These are phyloP conservation scores for Coriaria nepalensis DNA, from an alignment of 306 rosid species.

Conservation along the genomic window DNA sequence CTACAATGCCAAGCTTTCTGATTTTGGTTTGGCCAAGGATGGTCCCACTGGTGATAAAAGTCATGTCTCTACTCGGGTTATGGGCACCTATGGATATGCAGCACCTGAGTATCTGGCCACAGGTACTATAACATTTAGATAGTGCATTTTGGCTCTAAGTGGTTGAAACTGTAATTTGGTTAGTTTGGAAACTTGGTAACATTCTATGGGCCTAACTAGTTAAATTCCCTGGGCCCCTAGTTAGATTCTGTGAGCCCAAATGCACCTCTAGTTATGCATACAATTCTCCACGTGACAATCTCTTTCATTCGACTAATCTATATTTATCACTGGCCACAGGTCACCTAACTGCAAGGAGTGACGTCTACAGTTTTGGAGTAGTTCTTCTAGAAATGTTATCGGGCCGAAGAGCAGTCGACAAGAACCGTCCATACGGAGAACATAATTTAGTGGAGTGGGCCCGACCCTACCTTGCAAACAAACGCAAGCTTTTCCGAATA, in stretches of 20 bases:
- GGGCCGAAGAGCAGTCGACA: constrained; percentile 40
- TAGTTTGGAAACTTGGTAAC: no score
- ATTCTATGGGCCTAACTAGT: no score
- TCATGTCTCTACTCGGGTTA: constrained; percentile 39
- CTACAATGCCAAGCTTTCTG: constrained; percentile 40
- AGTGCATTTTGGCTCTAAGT: no score
- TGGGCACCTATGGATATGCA: constrained; percentile 49
- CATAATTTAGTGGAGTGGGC: constrained; percentile 43
- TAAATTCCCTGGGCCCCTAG: no score
- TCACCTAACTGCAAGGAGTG: constrained; percentile 39
- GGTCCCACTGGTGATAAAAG: constrained; percentile 46
- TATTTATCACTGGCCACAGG: constrained; percentile 17
- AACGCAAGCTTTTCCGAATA: constrained; percentile 33
- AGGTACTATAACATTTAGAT: constrained; percentile 14
- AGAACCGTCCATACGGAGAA: constrained; percentile 34
- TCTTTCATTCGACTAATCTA: constrained; percentile 1
- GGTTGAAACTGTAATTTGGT: no score
- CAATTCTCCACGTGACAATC: background rate
- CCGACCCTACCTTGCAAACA: constrained; percentile 28
- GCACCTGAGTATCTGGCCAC: constrained; percentile 48
- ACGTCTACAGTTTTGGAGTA: constrained; percentile 39
- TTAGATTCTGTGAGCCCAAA: no score
- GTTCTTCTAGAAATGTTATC: constrained; percentile 36
- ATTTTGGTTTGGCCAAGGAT: constrained; percentile 46
- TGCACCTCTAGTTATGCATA: no score